Evolutionary conservation across 2,329 filamentous ascomycete genomes (phyloP).

Genomic region (Bimuria novae-zelandiae): DNA sequence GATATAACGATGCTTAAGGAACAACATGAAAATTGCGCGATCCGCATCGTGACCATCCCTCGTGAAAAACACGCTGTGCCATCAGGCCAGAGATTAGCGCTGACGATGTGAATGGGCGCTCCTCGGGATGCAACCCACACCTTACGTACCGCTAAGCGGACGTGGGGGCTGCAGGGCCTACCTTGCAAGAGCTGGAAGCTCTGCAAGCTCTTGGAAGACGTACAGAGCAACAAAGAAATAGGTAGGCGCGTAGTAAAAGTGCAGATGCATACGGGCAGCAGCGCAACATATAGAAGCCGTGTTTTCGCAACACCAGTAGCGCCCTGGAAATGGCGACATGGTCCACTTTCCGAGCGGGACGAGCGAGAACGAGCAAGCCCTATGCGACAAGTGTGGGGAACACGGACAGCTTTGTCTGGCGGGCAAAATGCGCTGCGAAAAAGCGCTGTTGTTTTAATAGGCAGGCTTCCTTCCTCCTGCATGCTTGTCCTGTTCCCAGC

Average conservation of each 20-base stretch:
- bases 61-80: no score
- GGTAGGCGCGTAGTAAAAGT: no score
- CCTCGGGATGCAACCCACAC: no score
- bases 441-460: slow-evolving; percentile 31
- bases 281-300: no score
- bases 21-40: no score
- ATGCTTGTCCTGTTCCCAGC: slow-evolving; percentile 14
- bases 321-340: slow-evolving; percentile 7
- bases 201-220: background rate
- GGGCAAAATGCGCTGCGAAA: background rate
- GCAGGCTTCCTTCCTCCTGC: slow-evolving; percentile 28
- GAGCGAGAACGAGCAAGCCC: slow-evolving; percentile 6
- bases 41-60: no score
- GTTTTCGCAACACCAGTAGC: no score
- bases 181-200: background rate
- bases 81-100: no score
- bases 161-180: background rate
- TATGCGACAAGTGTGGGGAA: slow-evolving; percentile 9
- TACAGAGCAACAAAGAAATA: no score
- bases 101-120: no score
- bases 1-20: no score
- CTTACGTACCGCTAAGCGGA: background rate
- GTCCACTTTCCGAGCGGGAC: slow-evolving; percentile 9
- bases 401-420: background rate
- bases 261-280: no score